Base-by-base conservation (phyloP, 106 monocot genomes). In the Dactylorhiza incarnata region DNA sequence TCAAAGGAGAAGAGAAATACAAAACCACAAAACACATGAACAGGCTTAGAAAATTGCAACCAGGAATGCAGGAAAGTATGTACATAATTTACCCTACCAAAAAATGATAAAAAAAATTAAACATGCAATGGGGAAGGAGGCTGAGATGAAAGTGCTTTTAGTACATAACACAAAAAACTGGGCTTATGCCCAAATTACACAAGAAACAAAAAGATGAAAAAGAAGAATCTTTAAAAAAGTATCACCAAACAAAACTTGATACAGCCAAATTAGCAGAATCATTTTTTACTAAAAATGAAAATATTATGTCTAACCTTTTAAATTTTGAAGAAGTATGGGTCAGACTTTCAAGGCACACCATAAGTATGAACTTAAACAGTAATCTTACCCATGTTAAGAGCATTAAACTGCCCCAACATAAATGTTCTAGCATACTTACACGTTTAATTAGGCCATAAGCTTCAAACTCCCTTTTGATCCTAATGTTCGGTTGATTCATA, bases 381-480 rank as follows among this genome's bases (percentile, higher is more conserved):
- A 73, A 73, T 48, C 87, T 87, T 85, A 87, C 85, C 87, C 52
- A 87, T 74, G 67, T 81, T 72, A 81, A 85, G 84, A 77, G 79
- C 73, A 87, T 78, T 62, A 75, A 23, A 29, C 76, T 77, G 85
- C 80, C 85, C 87, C 79, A 78, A 87, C 74, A 48, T 62, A 8
- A 83, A 79, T 79, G 51, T 72, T 67, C 48, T 43, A 51, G 62
- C 47, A 80, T 51, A 89, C 76, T 89, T 91, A 91, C 97, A 91
- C 89, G 82, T 87, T 97, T 94, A 70, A 97, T 97, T 68, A 91
- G 97, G 49, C 97, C 97, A 89, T 97, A 97, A 59, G 93, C 74
- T 86, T 94, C 97, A 94, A 97, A 97, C 75, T 97, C 97, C 94
- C 97, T 89, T 87, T 94, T 97, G 53, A 97, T 81, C 87, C 84